phyloP scores from a whole-genome alignment of 495 filamentous ascomycete genomes.

The Mycothermus thermophilus region DNA sequence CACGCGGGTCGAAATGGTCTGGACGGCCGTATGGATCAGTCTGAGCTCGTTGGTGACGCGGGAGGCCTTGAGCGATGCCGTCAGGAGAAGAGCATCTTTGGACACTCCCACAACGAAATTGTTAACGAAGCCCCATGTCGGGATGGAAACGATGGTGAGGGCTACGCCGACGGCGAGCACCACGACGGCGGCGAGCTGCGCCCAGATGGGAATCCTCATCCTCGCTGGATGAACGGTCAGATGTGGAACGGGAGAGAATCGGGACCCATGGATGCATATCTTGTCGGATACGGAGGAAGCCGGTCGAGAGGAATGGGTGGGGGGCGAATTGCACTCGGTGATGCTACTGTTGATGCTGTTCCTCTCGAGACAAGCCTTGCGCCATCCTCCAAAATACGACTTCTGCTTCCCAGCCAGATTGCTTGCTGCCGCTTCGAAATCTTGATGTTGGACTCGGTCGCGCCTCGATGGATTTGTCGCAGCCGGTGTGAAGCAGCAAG shows the following conservation, averaged over 20 bases:
- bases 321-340: too few species aligned
- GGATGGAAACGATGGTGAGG: slow-evolving; percentile 40
- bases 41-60: slow-evolving; percentile 64
- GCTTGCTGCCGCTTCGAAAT: too few species aligned
- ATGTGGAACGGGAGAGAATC: too few species aligned
- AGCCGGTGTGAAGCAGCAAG: too few species aligned
- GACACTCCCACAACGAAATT: slow-evolving; percentile 53
- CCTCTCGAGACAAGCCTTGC: too few species aligned
- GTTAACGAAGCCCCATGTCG: slow-evolving; percentile 58
- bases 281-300: too few species aligned
- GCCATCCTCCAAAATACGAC: too few species aligned
- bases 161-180: slow-evolving; percentile 53
- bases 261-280: slow-evolving; percentile 17
- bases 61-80: slow-evolving; percentile 72
- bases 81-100: slow-evolving; percentile 49
- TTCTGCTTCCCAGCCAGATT: too few species aligned
- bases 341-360: too few species aligned
- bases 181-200: slow-evolving; percentile 67
- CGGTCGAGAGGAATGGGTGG: too few species aligned
- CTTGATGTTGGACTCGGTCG: too few species aligned
- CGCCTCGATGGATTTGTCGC: too few species aligned
- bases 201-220: slow-evolving; percentile 73
- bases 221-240: slow-evolving; percentile 26
- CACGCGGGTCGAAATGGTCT: slow-evolving; percentile 52
- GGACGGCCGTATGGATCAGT: slow-evolving; percentile 55